Base-by-base conservation (phyloP, 192 early-diverging fungal genomes). In the Allomyces macrogynus region DNA sequence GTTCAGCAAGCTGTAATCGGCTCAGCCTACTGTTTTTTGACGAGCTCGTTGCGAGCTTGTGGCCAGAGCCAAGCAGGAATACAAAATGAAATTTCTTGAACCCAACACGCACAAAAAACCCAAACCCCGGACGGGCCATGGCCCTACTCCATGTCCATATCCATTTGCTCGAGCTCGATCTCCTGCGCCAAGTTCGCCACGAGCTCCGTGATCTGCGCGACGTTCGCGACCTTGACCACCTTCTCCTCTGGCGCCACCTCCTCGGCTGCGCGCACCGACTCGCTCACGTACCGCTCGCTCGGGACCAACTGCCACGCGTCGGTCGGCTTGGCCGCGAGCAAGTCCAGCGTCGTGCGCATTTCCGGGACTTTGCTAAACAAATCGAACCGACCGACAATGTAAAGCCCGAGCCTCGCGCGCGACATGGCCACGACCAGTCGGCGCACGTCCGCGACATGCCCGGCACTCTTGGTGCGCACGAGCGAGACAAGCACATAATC, bases 401-500 rank as follows among this genome's bases (percentile, higher is more conserved):
- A 97, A 0, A 99, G 75, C 16, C 97, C 95, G 25, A 99, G 77
- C 16, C 95, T 80, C 9, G 93, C 93, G 42, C 93, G 80, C 8
- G 94, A 97, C 73, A 99, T 68, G 0, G 95, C 96, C 1, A 98
- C 95, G 42, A 93, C 84, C 40, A 99, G 65, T 61, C 96, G 84
- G 23, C 96, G 81, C 24, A 94, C 81, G 69, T 99, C 96, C 44
- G 95, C 83, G 40, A 99, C 69, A 71, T 97, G 92, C 27, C 93
- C 94, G 9, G 95, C 88, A 5, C 80, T 70, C 65, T 81, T 81
- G 3, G 94, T 95, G 43, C 97, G 85, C 24, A 99, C 97, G 61
- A 99, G 76, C 7, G 93, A 97, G 25, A 96, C 70, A 2, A 99
- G 77, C 16, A 99, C 81, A 79, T 87, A 93, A 74, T 99, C 95